Evolutionary conservation across 768 basidiomycete genomes (phyloP), one percentile per base, ranked within the genome.

Genomic region (Lenzites betulinus): DNA sequence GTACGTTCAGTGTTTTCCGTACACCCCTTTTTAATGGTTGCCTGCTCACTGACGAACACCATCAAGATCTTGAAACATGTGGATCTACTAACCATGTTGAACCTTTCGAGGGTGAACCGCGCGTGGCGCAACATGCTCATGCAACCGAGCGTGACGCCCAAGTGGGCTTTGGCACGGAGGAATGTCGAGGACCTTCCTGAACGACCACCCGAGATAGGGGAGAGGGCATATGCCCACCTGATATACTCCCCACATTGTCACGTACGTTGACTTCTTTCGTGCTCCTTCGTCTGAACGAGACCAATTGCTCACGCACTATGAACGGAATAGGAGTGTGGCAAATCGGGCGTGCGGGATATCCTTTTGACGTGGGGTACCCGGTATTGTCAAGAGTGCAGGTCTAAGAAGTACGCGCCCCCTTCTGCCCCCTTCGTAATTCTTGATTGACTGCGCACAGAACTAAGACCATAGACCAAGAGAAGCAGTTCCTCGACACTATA

Each of bases 211-310:
- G 33, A 57, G 22, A 44, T 66, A 51, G 22, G 36, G 18, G 65
- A 66, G 28, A 38, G 51, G 0, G 42, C 33, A 15, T 66, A 66
- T 28, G 62, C 58, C 7, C 38, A 58, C 18, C 58, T 66, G 11
- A 9, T 55, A 26, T 66, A 52, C 44, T 69, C 68, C 15, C 65
- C 58, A 13, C 28, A 69, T 35, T 79, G 78, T 52, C 67, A 73
- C 53, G 77, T 77, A 51, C 39, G 72, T 70, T 7, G 8, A 26
- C 28, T 49, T 11, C 8, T 13, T 22, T 22, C 16, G n/a, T n/a
- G 30, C 30, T 46, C 8, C 13, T 11, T 11, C 8, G 18, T 39
- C 4, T 18, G 38, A 7, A 39, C 38, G 18, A 13, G 15, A n/a
- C n/a, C n/a, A n/a, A n/a, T n/a, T 13, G 11, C 15, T 39, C 7